Evolutionary conservation across 1,284 basidiomycete genomes (phyloP).

Genomic region (Puccinia novopanici): DNA sequence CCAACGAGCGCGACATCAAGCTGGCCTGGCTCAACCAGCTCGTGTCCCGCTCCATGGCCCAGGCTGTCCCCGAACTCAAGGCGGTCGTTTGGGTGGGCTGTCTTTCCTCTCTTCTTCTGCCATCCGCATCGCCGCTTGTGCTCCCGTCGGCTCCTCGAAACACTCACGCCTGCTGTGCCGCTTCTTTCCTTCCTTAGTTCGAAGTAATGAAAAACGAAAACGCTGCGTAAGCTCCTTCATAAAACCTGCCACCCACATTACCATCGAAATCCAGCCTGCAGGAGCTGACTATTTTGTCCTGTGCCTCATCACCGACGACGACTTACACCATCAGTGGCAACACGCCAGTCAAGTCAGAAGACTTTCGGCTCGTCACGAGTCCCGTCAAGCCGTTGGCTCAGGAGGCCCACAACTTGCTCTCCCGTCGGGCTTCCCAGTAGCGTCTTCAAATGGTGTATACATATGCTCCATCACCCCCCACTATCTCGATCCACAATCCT

Average conservation of each 20-base stretch:
- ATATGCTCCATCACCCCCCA: not conserved
- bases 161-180: not conserved
- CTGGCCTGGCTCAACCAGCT: constrained; percentile 23
- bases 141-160: no score
- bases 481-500: no score
- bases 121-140: no score
- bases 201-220: constrained; percentile 46
- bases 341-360: constrained; percentile 42
- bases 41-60: constrained; percentile 16
- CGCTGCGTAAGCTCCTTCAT: constrained; percentile 42
- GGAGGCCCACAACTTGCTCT: constrained; percentile 17
- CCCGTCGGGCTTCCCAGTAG: constrained; percentile 27
- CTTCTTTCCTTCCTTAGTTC: constrained; percentile 11
- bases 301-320: no score
- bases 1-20: constrained; percentile 42
- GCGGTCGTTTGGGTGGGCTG: constrained; percentile 47
- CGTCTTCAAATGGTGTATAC: constrained; percentile 3
- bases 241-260: no score
- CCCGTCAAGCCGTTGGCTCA: not conserved
- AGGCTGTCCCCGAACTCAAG: constrained; percentile 36
- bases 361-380: constrained; percentile 39
- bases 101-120: no score
- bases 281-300: no score
- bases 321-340: no score
- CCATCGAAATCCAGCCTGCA: no score